phyloP scores from a whole-genome alignment of 2,329 filamentous ascomycete species.

The Trichoderma arundinaceum region DNA sequence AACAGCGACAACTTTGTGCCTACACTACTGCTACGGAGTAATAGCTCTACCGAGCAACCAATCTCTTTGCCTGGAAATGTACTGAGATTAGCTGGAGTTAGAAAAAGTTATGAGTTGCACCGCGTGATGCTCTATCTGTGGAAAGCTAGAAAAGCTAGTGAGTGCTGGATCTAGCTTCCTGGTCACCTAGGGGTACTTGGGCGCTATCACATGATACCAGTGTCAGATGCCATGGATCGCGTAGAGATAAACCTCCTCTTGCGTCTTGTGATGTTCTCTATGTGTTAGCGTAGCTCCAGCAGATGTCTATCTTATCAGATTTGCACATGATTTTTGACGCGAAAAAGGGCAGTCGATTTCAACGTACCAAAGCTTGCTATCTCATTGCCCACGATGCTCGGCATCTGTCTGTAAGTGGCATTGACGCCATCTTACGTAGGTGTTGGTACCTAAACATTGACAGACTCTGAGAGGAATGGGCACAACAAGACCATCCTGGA shows the following conservation, averaged over 20 bases:
- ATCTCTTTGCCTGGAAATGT: too few relatives aligned
- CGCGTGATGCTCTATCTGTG: conserved; percentile 8
- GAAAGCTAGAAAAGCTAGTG: neutral
- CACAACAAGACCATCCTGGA: neutral
- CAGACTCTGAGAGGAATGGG: neutral
- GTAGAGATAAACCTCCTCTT: neutral
- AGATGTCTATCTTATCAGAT: neutral
- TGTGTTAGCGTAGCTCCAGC: neutral
- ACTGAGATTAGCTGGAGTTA: too few relatives aligned
- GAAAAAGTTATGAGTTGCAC: too few relatives aligned
- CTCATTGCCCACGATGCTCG: too few relatives aligned
- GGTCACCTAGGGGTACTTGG: neutral
- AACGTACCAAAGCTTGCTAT: neutral
- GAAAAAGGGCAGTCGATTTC: too few relatives aligned
- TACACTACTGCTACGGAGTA: too few relatives aligned
- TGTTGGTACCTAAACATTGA: conserved; percentile 20
- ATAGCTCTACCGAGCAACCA: too few relatives aligned
- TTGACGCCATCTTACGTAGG: conserved; percentile 29
- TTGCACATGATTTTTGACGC: too few relatives aligned
- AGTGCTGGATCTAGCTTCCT: neutral
- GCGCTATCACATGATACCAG: conserved; percentile 2
- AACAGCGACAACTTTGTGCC: neutral
- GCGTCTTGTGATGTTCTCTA: neutral
- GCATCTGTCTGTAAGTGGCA: conserved; percentile 6
- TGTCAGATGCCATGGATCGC: neutral